Percentiles rank a stretch among this genome's conserved stretches.
Evolutionary conservation across 805 yeast genomes (phyloP).

Genomic region (Starmerella tilneyi): DNA sequence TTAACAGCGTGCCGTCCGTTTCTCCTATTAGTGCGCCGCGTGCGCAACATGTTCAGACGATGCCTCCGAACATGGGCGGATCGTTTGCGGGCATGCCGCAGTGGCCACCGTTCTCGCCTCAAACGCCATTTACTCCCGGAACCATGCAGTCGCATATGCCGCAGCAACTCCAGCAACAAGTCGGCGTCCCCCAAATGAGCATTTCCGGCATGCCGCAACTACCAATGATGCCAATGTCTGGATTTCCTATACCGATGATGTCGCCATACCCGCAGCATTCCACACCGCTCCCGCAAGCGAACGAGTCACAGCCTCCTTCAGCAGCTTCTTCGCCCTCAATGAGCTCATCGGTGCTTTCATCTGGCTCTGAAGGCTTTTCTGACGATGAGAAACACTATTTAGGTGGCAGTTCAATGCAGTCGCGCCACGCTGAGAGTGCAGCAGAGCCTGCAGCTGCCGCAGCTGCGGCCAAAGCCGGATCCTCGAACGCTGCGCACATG

Average conservation of each 20-base stretch:
- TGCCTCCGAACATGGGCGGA: slow-evolving; percentile 14
- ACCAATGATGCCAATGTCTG: slow-evolving; percentile 11
- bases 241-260: slow-evolving; percentile 8
- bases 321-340: slow-evolving; percentile 18
- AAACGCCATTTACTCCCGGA: slow-evolving; percentile 7
- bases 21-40: slow-evolving; percentile 6
- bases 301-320: not conserved
- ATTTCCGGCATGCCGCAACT: slow-evolving; percentile 8
- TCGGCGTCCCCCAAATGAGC: slow-evolving; percentile 6
- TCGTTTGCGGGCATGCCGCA: slow-evolving; percentile 8
- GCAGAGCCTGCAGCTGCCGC: slow-evolving; percentile 15
- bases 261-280: slow-evolving; percentile 3
- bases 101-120: slow-evolving; percentile 18
- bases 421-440: slow-evolving; percentile 2
- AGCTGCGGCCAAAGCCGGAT: not conserved
- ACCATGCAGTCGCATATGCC: slow-evolving; percentile 2
- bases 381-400: slow-evolving; percentile 18
- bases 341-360: slow-evolving; percentile 21
- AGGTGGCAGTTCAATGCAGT: slow-evolving; percentile 6
- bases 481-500: not conserved
- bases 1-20: slow-evolving; percentile 15
- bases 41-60: slow-evolving; percentile 21
- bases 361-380: slow-evolving; percentile 20
- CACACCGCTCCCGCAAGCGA: not conserved
- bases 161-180: slow-evolving; percentile 5